Evolutionary conservation across 2,329 filamentous ascomycete species (phyloP), one percentile per base, ranked within the genome.

Genomic region (Penicillium palitans): DNA sequence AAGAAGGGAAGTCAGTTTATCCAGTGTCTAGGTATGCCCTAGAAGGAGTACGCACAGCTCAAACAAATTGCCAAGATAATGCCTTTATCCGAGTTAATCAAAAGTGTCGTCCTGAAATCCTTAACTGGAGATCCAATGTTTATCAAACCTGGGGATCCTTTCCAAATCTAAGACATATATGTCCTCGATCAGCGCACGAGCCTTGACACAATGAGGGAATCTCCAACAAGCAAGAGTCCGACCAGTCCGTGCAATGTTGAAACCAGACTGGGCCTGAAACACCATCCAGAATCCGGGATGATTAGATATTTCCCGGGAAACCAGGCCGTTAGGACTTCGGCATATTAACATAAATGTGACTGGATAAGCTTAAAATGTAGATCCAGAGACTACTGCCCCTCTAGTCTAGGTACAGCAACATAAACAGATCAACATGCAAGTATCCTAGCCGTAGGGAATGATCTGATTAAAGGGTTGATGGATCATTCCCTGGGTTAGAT

Each of bases 241-340:
- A 58, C 21, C 39, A 55, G 31, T 17, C 19, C n/a, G 17, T 25
- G 42, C 9, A 29, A 42, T 12, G 54, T 61, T 58, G 39, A 57
- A 61, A 61, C 42, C 46, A 37, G 50, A 60, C 60, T 42, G 29
- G 40, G 10, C 35, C 56, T 59, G 61, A 58, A 66, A 63, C 63
- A 52, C 9, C 25, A 54, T 17, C 50, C 37, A 48, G 29, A 24
- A 35, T 31, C 40, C 2, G 3, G 46, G 21, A 29, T n/a, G 40
- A 25, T 35, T 12, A 24, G 5, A 31, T 21, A 15, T 52, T 55
- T 35, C 17, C 37, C 29, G 37, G 25, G 7, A n/a, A 35, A 42
- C 13, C 10, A 46, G 51, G 21, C 39, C 24, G n/a, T 52, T 52
- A 19, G 21, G 15, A 15, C 15, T n/a, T 27, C 13, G 29, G 40